phyloP scores from a whole-genome alignment of 495 filamentous ascomycete species.

The Umbilicaria muhlenbergii region DNA sequence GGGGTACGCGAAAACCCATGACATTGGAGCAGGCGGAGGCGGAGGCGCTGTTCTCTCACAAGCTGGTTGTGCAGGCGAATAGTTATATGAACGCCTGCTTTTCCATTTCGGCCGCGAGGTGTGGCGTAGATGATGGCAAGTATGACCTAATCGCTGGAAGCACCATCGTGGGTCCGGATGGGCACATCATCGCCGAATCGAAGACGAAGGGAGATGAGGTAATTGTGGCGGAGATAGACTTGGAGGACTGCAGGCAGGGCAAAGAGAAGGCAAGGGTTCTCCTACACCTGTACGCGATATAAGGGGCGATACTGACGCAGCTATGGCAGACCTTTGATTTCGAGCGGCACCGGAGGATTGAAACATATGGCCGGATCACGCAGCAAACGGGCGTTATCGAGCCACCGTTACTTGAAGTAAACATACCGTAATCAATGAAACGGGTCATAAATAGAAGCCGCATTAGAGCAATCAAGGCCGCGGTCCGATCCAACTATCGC shows the following conservation, averaged over 20 bases:
- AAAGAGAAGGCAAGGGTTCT: conserved; percentile 19
- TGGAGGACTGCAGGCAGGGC: conserved; percentile 25
- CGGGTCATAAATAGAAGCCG: too few relatives aligned
- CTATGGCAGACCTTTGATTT: conserved; percentile 22
- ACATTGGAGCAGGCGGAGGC: conserved; percentile 22
- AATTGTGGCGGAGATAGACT: conserved; percentile 29
- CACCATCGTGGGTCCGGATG: conserved; percentile 31
- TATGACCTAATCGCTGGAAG: conserved; percentile 31
- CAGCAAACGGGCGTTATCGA: conserved; percentile 29
- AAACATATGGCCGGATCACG: conserved; percentile 27
- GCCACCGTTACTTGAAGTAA: conserved; percentile 8
- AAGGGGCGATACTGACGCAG: too few relatives aligned
- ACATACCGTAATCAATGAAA: too few relatives aligned
- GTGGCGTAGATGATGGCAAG: conserved; percentile 29
- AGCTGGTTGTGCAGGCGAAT: conserved; percentile 27
- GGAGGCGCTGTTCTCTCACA: conserved; percentile 28
- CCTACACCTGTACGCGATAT: too few relatives aligned
- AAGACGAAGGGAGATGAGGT: conserved; percentile 29
- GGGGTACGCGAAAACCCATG: conserved; percentile 25
- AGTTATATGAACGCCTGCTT: conserved; percentile 34
- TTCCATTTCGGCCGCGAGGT: conserved; percentile 26
- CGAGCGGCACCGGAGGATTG: conserved; percentile 27
- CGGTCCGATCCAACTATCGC: too few relatives aligned
- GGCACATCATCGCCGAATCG: conserved; percentile 29
- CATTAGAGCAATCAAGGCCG: too few relatives aligned